Conservation (phyloP, 805 yeast genomes). For the Yarrowia sp. region DNA sequence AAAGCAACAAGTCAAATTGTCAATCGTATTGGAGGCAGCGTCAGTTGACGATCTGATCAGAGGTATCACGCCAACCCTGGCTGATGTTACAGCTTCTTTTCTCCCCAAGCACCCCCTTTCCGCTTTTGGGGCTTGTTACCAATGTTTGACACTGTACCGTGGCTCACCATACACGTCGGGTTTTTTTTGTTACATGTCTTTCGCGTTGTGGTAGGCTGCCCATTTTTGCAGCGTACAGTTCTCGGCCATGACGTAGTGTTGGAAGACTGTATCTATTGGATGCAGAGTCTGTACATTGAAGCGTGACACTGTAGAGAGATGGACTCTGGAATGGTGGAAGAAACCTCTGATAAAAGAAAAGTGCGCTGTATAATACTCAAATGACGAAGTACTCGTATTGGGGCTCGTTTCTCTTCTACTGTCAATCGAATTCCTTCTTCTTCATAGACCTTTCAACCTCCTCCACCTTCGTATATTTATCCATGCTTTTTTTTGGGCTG, state of each 20-base stretch:
- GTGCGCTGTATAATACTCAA: too few relatives aligned
- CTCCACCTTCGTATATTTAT: not conserved
- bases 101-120: too few relatives aligned
- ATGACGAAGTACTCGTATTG: too few relatives aligned
- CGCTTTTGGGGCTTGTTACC: not conserved
- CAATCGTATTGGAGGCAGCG: not conserved
- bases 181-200: not conserved
- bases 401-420: too few relatives aligned
- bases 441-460: not conserved
- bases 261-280: not conserved
- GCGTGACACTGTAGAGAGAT: not conserved
- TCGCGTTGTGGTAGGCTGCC: constrained; percentile 8
- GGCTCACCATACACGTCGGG: not conserved
- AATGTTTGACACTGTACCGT: not conserved
- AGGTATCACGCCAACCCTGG: too few relatives aligned
- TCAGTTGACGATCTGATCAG: not conserved
- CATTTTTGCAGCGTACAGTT: not conserved
- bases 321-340: not conserved
- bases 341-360: not conserved
- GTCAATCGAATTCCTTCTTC: too few relatives aligned
- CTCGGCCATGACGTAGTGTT: not conserved
- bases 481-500: not conserved
- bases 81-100: too few relatives aligned
- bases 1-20: not conserved
- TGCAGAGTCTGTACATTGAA: constrained; percentile 2